phyloP scores from a whole-genome alignment of 306 rosid genomes.

The Arachis stenosperma region DNA sequence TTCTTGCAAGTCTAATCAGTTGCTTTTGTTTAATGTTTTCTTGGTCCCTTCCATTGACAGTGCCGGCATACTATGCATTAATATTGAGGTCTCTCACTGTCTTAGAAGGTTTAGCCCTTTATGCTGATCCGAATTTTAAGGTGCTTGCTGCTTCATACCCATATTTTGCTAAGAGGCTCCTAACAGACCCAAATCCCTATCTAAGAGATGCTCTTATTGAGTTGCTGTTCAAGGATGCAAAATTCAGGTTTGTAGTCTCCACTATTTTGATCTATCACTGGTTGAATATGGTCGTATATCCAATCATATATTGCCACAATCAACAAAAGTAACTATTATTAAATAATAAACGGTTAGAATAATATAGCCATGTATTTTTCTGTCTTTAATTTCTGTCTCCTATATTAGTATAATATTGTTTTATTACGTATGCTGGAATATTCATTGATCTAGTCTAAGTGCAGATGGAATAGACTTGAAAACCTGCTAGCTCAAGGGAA shows the following conservation, averaged over 20 bases:
- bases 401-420: constrained; percentile 22
- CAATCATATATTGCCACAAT: no score
- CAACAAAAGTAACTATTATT: no score
- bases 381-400: no score
- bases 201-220: constrained; percentile 94
- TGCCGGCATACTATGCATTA: constrained; percentile 93
- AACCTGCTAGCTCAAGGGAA: constrained; percentile 80
- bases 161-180: constrained; percentile 93
- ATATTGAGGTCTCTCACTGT: constrained; percentile 93
- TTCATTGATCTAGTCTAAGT: constrained; percentile 38
- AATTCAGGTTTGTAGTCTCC: constrained; percentile 67
- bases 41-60: constrained; percentile 53
- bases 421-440: constrained; percentile 41
- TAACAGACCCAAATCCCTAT: constrained; percentile 97
- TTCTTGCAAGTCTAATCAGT: constrained; percentile 41
- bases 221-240: constrained; percentile 90
- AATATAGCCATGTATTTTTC: no score
- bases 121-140: constrained; percentile 97
- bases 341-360: no score
- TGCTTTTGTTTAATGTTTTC: constrained; percentile 29
- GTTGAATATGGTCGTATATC: constrained; percentile 21
- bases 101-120: constrained; percentile 90
- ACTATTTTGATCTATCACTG: constrained; percentile 28
- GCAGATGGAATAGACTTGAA: constrained; percentile 97
- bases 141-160: constrained; percentile 98